Conservation (phyloP, 345 rosid species). For the Linum trigynum region DNA sequence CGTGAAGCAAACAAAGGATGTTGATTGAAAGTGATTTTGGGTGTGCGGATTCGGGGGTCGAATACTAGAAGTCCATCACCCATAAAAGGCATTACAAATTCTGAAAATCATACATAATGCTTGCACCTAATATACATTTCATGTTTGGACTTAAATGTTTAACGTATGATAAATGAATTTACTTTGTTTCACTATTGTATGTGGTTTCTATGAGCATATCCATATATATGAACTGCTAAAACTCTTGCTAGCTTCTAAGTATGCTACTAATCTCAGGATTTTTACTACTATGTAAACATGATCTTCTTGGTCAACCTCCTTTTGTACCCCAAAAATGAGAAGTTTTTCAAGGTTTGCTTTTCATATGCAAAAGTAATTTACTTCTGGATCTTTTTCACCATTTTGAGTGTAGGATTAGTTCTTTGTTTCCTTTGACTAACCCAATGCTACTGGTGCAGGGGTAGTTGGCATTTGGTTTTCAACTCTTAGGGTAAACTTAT, state of each 20-base stretch:
- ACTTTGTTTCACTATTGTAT: too few species aligned
- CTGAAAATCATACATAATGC: too few species aligned
- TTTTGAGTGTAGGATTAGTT: slow-evolving; percentile 12
- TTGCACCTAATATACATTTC: too few species aligned
- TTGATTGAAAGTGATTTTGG: too few species aligned
- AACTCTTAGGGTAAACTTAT: slow-evolving; percentile 86
- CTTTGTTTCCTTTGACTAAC: slow-evolving; percentile 5
- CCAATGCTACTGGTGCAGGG: slow-evolving; percentile 45
- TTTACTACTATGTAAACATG: slow-evolving; percentile 93
- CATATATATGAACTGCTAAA: not conserved
- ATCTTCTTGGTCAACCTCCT: slow-evolving; percentile 86
- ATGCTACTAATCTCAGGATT: slow-evolving; percentile 44
- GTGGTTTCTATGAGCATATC: not conserved
- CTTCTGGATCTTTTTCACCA: slow-evolving; percentile 1
- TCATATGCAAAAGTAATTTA: slow-evolving; percentile 82
- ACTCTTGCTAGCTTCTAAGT: not conserved
- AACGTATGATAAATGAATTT: too few species aligned
- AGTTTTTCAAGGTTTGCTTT: slow-evolving; percentile 95
- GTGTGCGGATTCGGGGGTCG: too few species aligned
- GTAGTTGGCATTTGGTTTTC: slow-evolving; percentile 86
- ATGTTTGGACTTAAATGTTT: too few species aligned
- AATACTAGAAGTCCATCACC: too few species aligned
- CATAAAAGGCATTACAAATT: too few species aligned
- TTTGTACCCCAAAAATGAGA: slow-evolving; percentile 69
- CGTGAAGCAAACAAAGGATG: too few species aligned